phyloP scores from a whole-genome alignment of 2,329 filamentous ascomycete genomes.

The Chaetomium strumarium region DNA sequence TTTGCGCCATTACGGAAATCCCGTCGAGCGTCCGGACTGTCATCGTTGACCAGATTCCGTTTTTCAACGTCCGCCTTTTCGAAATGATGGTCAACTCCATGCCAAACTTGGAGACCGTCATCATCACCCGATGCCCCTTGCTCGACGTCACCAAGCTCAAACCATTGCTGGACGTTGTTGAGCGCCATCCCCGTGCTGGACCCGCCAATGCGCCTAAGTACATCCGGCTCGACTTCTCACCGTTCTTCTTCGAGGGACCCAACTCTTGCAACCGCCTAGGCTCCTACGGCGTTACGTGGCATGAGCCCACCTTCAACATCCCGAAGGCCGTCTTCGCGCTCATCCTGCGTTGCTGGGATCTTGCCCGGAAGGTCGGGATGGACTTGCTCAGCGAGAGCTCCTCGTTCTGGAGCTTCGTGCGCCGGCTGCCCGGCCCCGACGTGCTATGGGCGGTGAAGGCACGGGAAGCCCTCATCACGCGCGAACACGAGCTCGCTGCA shows the following conservation, averaged over 20 bases:
- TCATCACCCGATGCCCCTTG: slow-evolving; percentile 20
- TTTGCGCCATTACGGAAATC: slow-evolving; percentile 4
- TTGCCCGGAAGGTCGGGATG: slow-evolving; percentile 17
- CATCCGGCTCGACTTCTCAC: slow-evolving; percentile 19
- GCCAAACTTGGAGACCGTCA: slow-evolving; percentile 18
- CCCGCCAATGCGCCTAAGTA: slow-evolving; percentile 1
- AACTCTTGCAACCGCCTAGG: slow-evolving; percentile 9
- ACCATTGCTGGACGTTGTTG: slow-evolving; percentile 14
- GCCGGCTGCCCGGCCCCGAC: slow-evolving; percentile 21
- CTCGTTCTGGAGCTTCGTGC: slow-evolving; percentile 21
- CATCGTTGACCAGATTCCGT: slow-evolving; percentile 19
- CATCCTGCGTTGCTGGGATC: slow-evolving; percentile 8
- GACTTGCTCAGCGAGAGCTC: slow-evolving; percentile 23
- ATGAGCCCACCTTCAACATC: slow-evolving; percentile 20
- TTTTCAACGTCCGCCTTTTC: slow-evolving; percentile 13
- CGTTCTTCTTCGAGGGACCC: slow-evolving; percentile 19
- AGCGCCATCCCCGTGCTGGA: slow-evolving; percentile 8
- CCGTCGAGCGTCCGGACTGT: slow-evolving; percentile 14
- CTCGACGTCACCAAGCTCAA: slow-evolving; percentile 20
- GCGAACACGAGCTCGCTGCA: neutral
- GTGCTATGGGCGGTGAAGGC: slow-evolving; percentile 22
- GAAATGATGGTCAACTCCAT: slow-evolving; percentile 19
- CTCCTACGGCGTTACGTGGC: slow-evolving; percentile 19
- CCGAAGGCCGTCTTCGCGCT: slow-evolving; percentile 19
- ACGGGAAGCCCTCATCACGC: slow-evolving; percentile 17